These are phyloP conservation scores for Globisporangium yorkense DNA, from an alignment of 352 stramenopile genomes.

Conservation along the genomic window DNA sequence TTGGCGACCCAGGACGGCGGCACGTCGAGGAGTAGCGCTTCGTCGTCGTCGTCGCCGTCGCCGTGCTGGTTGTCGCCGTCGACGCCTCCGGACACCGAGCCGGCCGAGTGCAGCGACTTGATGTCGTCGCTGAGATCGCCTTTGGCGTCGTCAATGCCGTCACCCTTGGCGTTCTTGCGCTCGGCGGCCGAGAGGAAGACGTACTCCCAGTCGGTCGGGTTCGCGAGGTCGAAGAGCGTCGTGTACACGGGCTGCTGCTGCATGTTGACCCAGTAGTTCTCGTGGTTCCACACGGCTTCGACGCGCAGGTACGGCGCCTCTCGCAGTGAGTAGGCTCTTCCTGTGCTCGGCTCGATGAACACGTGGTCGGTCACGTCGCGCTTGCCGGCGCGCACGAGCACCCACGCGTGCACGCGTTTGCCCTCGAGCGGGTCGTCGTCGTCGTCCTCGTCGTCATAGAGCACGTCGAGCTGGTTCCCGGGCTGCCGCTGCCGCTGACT, in stretches of 20 bases:
- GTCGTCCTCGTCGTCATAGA: slow-evolving; percentile 60
- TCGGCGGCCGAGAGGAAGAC: slow-evolving; percentile 84
- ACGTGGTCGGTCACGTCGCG: slow-evolving; percentile 78
- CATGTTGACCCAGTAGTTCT: slow-evolving; percentile 97
- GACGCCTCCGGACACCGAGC: neutral
- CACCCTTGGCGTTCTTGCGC: slow-evolving; percentile 42
- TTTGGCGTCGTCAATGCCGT: slow-evolving; percentile 39
- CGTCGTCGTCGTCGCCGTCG: slow-evolving; percentile 32
- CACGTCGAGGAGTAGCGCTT: slow-evolving; percentile 75
- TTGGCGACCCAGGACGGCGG: slow-evolving; percentile 82
- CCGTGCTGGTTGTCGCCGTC: slow-evolving; percentile 50
- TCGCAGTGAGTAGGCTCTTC: slow-evolving; percentile 68
- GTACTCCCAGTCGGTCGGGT: slow-evolving; percentile 89
- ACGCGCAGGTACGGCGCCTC: slow-evolving; percentile 84
- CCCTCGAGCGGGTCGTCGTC: slow-evolving; percentile 69
- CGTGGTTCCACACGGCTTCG: slow-evolving; percentile 91
- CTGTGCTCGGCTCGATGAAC: slow-evolving; percentile 93
- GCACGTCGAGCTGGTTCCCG: slow-evolving; percentile 30
- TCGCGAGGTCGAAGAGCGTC: slow-evolving; percentile 79
- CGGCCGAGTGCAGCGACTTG: slow-evolving; percentile 30
- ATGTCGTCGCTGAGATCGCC: slow-evolving; percentile 53
- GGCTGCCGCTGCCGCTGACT: slow-evolving; percentile 24
- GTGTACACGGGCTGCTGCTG: slow-evolving; percentile 58
- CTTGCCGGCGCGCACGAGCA: slow-evolving; percentile 89
- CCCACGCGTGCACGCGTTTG: slow-evolving; percentile 86